Percentiles rank a stretch among this genome's conserved stretches.
These are phyloP conservation scores for Vaccinium vitisidaea DNA, from an alignment of 148 eudicot species.

Conservation along the genomic window DNA sequence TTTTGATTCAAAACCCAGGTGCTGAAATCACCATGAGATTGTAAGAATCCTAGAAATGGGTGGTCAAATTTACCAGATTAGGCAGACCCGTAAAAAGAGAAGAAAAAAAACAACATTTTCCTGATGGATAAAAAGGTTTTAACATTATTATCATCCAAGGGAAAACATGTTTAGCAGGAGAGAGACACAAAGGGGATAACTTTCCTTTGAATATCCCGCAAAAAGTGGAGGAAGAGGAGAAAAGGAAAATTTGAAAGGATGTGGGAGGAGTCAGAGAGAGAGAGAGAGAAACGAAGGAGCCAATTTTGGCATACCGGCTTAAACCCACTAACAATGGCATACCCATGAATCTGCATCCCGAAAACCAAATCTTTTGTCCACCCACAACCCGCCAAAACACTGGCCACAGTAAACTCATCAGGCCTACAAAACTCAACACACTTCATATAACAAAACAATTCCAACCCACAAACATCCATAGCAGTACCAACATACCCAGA, in stretches of 20 bases:
- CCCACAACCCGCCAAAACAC: conserved; percentile 26
- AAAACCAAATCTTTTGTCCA: conserved; percentile 18
- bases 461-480: conserved; percentile 24
- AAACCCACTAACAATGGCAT: conserved; percentile 26
- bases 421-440: conserved; percentile 22
- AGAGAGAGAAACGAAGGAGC: conserved; percentile 27
- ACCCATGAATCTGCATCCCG: conserved; percentile 36
- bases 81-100: background rate
- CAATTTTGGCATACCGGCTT: conserved; percentile 17
- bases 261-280: background rate
- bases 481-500: conserved; percentile 32
- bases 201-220: conserved; percentile 20
- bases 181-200: background rate
- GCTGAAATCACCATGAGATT: background rate
- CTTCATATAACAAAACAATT: conserved; percentile 30
- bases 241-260: conserved; percentile 17
- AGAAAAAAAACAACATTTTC: too few relatives aligned
- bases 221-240: conserved; percentile 23
- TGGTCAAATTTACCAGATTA: background rate
- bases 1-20: conserved; percentile 21
- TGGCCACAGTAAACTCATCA: conserved; percentile 29
- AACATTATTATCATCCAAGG: conserved; percentile 1
- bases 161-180: conserved; percentile 9
- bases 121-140: background rate
- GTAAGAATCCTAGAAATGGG: conserved; percentile 1